A percentile compares a stretch with the other conserved stretches of the same genome.
Conservation (phyloP, 2,329 filamentous ascomycete species). For the Calonectria fujianensis region DNA sequence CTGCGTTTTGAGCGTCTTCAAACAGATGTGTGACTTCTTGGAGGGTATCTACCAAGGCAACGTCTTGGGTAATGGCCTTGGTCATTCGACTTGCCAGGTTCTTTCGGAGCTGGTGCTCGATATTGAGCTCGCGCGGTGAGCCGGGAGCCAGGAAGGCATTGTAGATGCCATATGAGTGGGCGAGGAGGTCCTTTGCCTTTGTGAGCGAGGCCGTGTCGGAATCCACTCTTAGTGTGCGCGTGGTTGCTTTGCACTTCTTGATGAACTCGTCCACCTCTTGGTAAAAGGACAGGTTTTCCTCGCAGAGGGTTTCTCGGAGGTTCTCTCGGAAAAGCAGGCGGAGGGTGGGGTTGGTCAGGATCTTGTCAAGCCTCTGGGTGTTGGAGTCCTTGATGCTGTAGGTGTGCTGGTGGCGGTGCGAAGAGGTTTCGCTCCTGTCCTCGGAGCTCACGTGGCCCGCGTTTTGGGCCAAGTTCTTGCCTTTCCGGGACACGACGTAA, state of each 20-base stretch:
- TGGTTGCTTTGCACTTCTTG: slow-evolving; percentile 76
- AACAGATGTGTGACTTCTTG: slow-evolving; percentile 92
- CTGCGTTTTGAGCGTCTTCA: slow-evolving; percentile 93
- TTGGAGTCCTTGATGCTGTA: slow-evolving; percentile 88
- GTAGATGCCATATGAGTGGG: slow-evolving; percentile 96
- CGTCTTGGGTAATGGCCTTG: slow-evolving; percentile 93
- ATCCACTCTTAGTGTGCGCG: background rate
- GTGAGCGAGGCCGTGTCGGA: background rate
- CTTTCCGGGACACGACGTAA: slow-evolving; percentile 88
- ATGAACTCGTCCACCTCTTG: slow-evolving; percentile 94
- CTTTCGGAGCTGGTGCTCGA: slow-evolving; percentile 95
- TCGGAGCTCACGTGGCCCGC: slow-evolving; percentile 68
- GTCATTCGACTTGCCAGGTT: slow-evolving; percentile 97
- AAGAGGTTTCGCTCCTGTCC: slow-evolving; percentile 68
- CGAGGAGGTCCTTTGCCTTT: slow-evolving; percentile 86
- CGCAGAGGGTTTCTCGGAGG: slow-evolving; percentile 93
- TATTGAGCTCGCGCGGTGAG: slow-evolving; percentile 97
- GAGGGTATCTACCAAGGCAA: slow-evolving; percentile 91
- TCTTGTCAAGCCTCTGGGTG: slow-evolving; percentile 93
- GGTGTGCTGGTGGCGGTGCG: slow-evolving; percentile 56
- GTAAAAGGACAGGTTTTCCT: slow-evolving; percentile 97
- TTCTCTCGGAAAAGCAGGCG: slow-evolving; percentile 95
- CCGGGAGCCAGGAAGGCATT: slow-evolving; percentile 97
- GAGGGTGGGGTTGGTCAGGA: slow-evolving; percentile 91
- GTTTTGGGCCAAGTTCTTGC: slow-evolving; percentile 79